phyloP scores from a whole-genome alignment of 805 yeast species.

The Brettanomyces anomalus region DNA sequence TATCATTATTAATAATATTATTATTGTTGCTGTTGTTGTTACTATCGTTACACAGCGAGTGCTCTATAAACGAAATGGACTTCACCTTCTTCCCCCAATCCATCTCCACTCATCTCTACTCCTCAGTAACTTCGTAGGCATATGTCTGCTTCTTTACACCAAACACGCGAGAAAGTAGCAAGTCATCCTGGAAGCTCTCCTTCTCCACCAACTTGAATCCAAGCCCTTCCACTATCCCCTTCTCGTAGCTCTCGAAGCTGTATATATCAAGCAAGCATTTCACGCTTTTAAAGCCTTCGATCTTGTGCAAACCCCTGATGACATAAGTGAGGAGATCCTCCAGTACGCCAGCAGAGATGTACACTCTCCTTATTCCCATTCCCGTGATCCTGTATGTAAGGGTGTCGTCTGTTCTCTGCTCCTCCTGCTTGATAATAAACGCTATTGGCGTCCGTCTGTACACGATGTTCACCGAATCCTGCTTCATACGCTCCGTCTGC shows the following conservation, averaged over 20 bases:
- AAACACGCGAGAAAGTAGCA: background rate
- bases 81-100: too few species aligned
- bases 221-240: constrained; percentile 28
- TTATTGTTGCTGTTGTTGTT: too few species aligned
- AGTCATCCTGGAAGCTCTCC: background rate
- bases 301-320: constrained; percentile 11
- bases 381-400: constrained; percentile 37
- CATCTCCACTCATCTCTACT: background rate
- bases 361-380: constrained; percentile 61
- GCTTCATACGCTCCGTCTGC: constrained; percentile 20
- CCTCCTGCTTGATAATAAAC: constrained; percentile 35
- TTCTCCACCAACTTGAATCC: constrained; percentile 28
- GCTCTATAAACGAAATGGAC: too few species aligned
- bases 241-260: constrained; percentile 39
- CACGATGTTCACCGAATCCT: constrained; percentile 45
- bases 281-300: constrained; percentile 23
- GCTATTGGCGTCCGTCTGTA: constrained; percentile 73
- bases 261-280: constrained; percentile 39
- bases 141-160: background rate
- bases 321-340: constrained; percentile 38
- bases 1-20: background rate
- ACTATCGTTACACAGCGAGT: too few species aligned
- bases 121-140: background rate
- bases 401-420: constrained; percentile 20
- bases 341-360: constrained; percentile 53